A percentile compares a stretch with the other conserved stretches of the same genome.
Conservation (phyloP, 192 early-diverging fungal genomes). For the Backusella luteola region DNA sequence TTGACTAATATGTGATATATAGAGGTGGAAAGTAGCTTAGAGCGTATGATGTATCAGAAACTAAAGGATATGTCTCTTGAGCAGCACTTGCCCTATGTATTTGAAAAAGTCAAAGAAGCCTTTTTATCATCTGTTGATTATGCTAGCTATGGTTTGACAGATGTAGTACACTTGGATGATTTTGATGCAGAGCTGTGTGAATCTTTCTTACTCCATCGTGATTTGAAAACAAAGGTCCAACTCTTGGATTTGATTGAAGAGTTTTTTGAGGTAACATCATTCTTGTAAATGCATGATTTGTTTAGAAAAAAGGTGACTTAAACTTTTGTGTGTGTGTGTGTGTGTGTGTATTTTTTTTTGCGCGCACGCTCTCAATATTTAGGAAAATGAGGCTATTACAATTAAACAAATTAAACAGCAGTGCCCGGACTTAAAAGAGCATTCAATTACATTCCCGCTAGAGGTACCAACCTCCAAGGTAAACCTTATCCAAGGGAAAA, state of each 20-base stretch:
- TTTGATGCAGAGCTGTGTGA: conserved; percentile 49
- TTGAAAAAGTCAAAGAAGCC: conserved; percentile 45
- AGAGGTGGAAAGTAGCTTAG: conserved; percentile 53
- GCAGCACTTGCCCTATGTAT: conserved; percentile 47
- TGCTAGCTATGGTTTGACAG: conserved; percentile 55
- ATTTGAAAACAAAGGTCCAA: conserved; percentile 49
- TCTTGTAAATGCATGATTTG: neutral
- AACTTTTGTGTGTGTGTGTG: neutral
- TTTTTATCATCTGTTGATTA: conserved; percentile 55
- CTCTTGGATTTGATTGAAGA: conserved; percentile 51
- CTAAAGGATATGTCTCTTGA: conserved; percentile 43
- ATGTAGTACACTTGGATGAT: conserved; percentile 54
- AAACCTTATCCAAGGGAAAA: neutral
- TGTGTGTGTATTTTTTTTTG: no score
- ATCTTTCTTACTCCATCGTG: conserved; percentile 44
- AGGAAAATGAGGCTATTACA: conserved; percentile 44
- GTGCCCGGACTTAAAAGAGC: neutral
- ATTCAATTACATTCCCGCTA: conserved; percentile 39
- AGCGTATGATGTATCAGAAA: conserved; percentile 38
- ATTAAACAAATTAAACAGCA: conserved; percentile 39
- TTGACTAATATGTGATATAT: neutral
- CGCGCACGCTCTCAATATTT: neutral
- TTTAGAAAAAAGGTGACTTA: neutral
- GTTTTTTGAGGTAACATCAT: conserved; percentile 47
- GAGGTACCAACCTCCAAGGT: conserved; percentile 48